phyloP scores from a whole-genome alignment of 768 basidiomycete genomes.

The Pulveroboletus sp. region DNA sequence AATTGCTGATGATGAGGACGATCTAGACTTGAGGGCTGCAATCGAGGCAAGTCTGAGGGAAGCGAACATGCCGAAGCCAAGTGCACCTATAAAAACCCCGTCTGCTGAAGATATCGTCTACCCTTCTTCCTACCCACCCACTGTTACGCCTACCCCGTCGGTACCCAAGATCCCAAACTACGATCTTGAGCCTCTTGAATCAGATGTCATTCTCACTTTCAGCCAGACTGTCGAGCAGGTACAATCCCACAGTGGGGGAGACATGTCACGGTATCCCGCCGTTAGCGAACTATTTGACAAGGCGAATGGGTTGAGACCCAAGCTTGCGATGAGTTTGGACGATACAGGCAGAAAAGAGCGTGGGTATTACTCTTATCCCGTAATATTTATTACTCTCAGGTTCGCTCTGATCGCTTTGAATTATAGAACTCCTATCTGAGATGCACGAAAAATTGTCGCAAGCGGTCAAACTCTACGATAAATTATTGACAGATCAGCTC shows the following conservation, averaged over 20 bases:
- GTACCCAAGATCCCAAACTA: conserved; percentile 62
- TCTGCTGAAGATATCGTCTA: conserved; percentile 47
- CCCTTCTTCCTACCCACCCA: conserved; percentile 44
- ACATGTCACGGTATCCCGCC: conserved; percentile 77
- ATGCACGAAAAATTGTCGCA: conserved; percentile 95
- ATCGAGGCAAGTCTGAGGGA: conserved; percentile 96
- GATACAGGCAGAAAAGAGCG: conserved; percentile 85
- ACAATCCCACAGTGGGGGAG: conserved; percentile 68
- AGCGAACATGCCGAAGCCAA: conserved; percentile 68
- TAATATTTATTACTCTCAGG: neutral
- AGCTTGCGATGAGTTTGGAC: conserved; percentile 77
- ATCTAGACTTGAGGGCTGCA: conserved; percentile 87
- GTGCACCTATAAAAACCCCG: conserved; percentile 64
- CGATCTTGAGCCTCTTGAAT: conserved; percentile 77
- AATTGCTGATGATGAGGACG: conserved; percentile 67
- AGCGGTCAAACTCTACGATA: conserved; percentile 89
- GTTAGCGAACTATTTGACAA: conserved; percentile 83
- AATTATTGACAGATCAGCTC: conserved; percentile 79
- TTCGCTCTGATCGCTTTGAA: neutral
- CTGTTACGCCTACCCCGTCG: conserved; percentile 31
- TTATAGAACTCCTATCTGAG: conserved; percentile 74
- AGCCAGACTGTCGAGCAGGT: conserved; percentile 86
- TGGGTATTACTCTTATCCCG: conserved; percentile 34
- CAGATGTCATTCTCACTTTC: conserved; percentile 85
- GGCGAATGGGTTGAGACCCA: conserved; percentile 72